These are phyloP conservation scores for Massospora cicadina DNA, from an alignment of 371 early-diverging fungal genomes.

Conservation along the genomic window DNA sequence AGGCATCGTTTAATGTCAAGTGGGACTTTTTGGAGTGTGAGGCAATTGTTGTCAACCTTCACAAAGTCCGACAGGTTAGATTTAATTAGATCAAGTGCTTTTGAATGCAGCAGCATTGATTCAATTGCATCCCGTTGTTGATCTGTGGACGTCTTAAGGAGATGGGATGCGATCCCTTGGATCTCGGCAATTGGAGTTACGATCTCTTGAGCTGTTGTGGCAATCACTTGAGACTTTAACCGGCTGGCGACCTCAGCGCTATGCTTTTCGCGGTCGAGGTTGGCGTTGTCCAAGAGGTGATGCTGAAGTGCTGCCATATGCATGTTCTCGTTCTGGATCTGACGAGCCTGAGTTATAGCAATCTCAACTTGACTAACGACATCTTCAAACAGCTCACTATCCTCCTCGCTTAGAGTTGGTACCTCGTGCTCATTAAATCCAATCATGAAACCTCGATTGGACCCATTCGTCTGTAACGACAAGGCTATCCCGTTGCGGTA, in stretches of 20 bases:
- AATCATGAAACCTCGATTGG: not conserved
- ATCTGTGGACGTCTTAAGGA: not conserved
- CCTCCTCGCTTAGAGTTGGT: not conserved
- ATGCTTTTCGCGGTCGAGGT: not conserved
- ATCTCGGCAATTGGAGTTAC: not conserved
- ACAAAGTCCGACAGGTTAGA: not conserved
- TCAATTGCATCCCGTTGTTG: not conserved
- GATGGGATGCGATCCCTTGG: not conserved
- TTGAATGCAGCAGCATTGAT: not conserved
- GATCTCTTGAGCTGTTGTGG: not conserved
- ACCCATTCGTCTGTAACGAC: not conserved
- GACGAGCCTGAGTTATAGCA: conserved; percentile 12
- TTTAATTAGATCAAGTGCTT: not conserved
- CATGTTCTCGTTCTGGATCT: conserved; percentile 8
- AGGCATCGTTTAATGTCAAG: not conserved
- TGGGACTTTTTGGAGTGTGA: not conserved
- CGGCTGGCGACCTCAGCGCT: not conserved
- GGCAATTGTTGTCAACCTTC: not conserved
- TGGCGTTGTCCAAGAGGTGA: not conserved
- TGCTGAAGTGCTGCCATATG: not conserved
- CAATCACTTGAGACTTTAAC: not conserved
- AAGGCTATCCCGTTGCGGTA: not conserved
- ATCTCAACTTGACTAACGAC: conserved; percentile 12
- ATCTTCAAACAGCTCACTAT: conserved; percentile 10
- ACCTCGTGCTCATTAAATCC: not conserved